Base-by-base conservation (phyloP, 495 filamentous ascomycete species). In the Penicillium silybi region DNA sequence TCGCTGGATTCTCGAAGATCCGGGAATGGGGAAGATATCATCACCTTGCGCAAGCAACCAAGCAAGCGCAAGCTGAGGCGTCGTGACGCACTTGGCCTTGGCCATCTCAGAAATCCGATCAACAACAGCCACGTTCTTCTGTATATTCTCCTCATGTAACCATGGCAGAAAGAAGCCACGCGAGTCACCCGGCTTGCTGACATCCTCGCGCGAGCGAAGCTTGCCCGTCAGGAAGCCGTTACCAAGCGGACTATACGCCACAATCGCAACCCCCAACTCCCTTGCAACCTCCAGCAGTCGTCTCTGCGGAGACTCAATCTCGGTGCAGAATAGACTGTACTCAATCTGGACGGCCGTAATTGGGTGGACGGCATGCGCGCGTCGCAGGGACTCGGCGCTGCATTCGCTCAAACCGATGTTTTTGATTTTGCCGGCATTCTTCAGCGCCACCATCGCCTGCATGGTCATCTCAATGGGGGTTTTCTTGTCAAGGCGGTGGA, bases 331-430 rank as follows among this genome's bases (percentile, higher is more conserved):
- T 0, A 80, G 77, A 0, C 69, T 78, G 63, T 85, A 87, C 59
- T 88, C 85, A 11, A 87, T 66, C 64, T 90, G 80, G n/a, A 84
- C 78, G 15, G 77, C 78, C n/a, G 76, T 58, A 19, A 90, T 78
- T 3, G 76, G 85, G 34, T 81, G 74, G 1, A 88, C 63, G 39
- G 76, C 79, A 57, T 74, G 59, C 0, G 86, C 86, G 16, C 85
- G 79, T 0, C 82, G 79, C 15, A 88, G 69, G 0, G 84, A 81
- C 4, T 74, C 66, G 0, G 82, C 70, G 41, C 73, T 77, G 48
- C 78, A 75, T 57, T 88, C 85, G 44, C 72, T 79, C 18, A 88
- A 63, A 1, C 83, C 83, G 15, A 88, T 54, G 52, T 84, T 67
- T 39, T 73, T 73, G 62, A 87, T 78, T 58, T 85, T 87, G 19